Evolutionary conservation across 2,329 filamentous ascomycete species (phyloP).

Genomic region (Microdochium trichocladiopsis): DNA sequence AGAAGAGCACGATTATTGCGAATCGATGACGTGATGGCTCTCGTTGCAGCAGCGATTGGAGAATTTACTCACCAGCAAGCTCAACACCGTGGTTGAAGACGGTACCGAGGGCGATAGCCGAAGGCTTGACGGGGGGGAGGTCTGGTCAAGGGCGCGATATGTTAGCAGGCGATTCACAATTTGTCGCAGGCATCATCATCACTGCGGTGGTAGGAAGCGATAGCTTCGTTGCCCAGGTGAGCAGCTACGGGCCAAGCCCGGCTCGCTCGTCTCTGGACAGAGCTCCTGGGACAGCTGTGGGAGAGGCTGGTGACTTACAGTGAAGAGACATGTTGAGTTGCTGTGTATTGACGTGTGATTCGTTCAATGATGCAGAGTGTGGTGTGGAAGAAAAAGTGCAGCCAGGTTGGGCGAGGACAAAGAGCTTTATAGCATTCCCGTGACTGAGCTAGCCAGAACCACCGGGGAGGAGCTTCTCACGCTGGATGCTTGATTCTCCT

Average conservation of each 20-base stretch:
- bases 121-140: constrained; percentile 82
- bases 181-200: no score
- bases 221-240: no score
- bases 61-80: constrained; percentile 47
- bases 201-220: no score
- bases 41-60: neutral
- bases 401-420: neutral
- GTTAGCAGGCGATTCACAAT: no score
- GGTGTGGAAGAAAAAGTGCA: neutral
- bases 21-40: neutral
- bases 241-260: no score
- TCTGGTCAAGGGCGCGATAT: constrained; percentile 33
- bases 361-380: neutral
- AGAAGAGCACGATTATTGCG: constrained; percentile 1
- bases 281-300: no score
- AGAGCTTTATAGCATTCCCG: neutral
- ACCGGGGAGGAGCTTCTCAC: no score
- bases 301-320: constrained; percentile 1
- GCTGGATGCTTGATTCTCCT: no score
- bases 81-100: constrained; percentile 92
- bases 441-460: neutral
- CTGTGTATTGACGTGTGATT: neutral
- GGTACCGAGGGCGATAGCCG: constrained; percentile 92
- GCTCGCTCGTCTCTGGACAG: no score
- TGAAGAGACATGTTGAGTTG: constrained; percentile 3